These are phyloP conservation scores for Linnemannia schmuckeri DNA, from an alignment of 192 early-diverging fungal genomes.

Conservation along the genomic window DNA sequence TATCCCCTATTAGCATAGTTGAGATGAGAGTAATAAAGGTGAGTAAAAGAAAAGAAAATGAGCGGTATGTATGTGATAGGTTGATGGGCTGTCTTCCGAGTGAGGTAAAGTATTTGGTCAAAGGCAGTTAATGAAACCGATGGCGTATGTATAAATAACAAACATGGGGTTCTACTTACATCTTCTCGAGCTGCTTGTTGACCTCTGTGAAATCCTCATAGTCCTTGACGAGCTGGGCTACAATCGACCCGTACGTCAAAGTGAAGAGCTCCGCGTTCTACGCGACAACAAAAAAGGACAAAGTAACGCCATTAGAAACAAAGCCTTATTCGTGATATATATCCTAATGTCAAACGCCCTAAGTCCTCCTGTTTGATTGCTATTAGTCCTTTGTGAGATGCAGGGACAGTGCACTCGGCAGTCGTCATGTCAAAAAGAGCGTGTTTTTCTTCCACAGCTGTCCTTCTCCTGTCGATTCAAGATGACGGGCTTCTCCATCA, in stretches of 20 bases:
- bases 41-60: background rate
- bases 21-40: background rate
- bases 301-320: background rate
- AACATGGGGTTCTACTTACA: constrained; percentile 67
- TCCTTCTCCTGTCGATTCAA: too few species aligned
- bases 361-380: background rate
- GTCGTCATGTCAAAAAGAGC: background rate
- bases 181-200: constrained; percentile 97
- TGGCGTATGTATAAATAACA: background rate
- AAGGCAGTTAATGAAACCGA: background rate
- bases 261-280: constrained; percentile 96
- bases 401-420: background rate
- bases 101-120: background rate
- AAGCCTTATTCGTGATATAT: background rate
- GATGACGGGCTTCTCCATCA: background rate
- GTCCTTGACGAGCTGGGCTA: constrained; percentile 94
- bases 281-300: background rate
- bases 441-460: too few species aligned
- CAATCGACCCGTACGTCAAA: constrained; percentile 97
- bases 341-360: background rate
- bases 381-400: background rate
- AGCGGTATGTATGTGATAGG: background rate
- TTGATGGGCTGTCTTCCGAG: too few species aligned
- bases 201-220: constrained; percentile 93
- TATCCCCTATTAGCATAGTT: constrained; percentile 81